Conservation (phyloP, 108 stramenopile species). For the Chaetoceros tenuissimus region DNA sequence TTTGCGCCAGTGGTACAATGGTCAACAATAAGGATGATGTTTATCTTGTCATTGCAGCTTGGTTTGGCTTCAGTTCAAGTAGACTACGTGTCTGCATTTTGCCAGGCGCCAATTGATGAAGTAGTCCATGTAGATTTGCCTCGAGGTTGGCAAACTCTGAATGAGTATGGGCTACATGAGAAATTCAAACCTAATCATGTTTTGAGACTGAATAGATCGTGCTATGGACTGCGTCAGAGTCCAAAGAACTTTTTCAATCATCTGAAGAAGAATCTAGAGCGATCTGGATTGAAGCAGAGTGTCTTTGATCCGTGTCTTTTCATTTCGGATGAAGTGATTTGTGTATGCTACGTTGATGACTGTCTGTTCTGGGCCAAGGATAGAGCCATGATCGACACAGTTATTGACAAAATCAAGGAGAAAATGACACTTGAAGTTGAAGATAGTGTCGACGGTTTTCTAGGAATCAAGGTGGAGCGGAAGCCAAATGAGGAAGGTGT, state of each 20-base stretch:
- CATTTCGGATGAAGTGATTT: not conserved
- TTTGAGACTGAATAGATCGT: slow-evolving; percentile 12
- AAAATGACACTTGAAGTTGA: slow-evolving; percentile 18
- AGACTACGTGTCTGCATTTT: slow-evolving; percentile 30
- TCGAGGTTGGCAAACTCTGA: too few species aligned
- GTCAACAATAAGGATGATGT: slow-evolving; percentile 25
- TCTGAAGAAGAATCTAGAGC: slow-evolving; percentile 6
- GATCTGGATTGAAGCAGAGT: not conserved
- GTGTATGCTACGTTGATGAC: slow-evolving; percentile 32
- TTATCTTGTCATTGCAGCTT: slow-evolving; percentile 13
- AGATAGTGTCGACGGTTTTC: slow-evolving; percentile 31
- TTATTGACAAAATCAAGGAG: slow-evolving; percentile 9
- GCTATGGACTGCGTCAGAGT: slow-evolving; percentile 22
- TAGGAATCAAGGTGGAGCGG: slow-evolving; percentile 33
- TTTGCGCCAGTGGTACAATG: slow-evolving; percentile 44
- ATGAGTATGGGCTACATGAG: too few species aligned
- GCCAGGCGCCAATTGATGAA: slow-evolving; percentile 18
- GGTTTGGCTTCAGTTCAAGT: slow-evolving; percentile 27
- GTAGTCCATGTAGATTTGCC: slow-evolving; percentile 20
- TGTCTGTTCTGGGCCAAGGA: too few species aligned
- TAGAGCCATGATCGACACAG: slow-evolving; percentile 5
- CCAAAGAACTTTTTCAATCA: slow-evolving; percentile 17
- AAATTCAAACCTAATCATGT: slow-evolving; percentile 22
- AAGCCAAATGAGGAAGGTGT: slow-evolving; percentile 3
- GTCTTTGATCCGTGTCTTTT: slow-evolving; percentile 10